phyloP scores from a whole-genome alignment of 192 early-diverging fungal genomes.

The Entrophospora sp. region DNA sequence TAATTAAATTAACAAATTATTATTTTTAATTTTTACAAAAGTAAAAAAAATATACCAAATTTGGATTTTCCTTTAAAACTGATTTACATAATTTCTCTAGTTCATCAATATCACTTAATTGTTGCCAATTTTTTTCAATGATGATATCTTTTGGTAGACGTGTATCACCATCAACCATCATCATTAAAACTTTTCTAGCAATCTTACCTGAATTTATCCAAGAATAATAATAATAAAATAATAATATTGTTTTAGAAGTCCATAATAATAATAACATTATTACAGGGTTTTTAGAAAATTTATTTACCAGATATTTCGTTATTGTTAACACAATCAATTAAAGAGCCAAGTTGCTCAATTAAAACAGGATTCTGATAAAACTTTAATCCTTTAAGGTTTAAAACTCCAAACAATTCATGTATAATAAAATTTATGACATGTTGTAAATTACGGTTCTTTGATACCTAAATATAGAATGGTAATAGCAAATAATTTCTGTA shows the following conservation, averaged over 20 bases:
- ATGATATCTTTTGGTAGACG: conserved; percentile 47
- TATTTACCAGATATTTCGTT: conserved; percentile 48
- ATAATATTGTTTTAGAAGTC: too few relatives aligned
- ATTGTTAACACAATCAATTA: conserved; percentile 53
- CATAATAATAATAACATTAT: too few relatives aligned
- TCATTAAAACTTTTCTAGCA: conserved; percentile 59
- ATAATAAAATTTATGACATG: conserved; percentile 43
- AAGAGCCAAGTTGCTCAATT: conserved; percentile 40
- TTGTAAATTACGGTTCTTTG: conserved; percentile 27
- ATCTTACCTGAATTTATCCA: conserved; percentile 28
- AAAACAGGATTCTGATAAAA: conserved; percentile 45
- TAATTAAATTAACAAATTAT: conserved; percentile 11
- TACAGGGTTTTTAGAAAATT: too few relatives aligned
- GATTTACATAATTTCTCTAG: conserved; percentile 36
- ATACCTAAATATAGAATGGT: too few relatives aligned
- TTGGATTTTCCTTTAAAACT: conserved; percentile 30
- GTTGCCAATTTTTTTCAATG: conserved; percentile 47
- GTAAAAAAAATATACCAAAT: conserved; percentile 32
- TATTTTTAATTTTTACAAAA: not conserved
- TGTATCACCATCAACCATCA: conserved; percentile 57
- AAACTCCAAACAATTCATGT: conserved; percentile 49
- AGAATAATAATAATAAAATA: not conserved
- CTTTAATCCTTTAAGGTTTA: conserved; percentile 31
- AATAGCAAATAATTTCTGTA: not conserved
- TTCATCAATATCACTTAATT: conserved; percentile 34